These are phyloP conservation scores for Claviceps monticola DNA, from an alignment of 2,329 filamentous ascomycete genomes.

Conservation along the genomic window DNA sequence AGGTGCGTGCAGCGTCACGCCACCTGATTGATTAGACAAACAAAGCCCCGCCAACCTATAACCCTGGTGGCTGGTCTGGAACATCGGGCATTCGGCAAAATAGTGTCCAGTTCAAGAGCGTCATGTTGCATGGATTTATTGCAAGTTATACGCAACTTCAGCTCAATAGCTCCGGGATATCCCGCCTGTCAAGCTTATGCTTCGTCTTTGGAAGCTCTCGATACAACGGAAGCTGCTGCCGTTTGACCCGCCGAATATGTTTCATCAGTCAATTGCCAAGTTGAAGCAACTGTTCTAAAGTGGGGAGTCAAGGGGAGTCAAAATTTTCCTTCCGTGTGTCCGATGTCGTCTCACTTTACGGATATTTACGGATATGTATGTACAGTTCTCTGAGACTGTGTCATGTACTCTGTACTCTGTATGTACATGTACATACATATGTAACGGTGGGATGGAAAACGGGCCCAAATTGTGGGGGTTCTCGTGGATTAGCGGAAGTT, in stretches of 20 bases:
- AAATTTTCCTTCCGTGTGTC: not conserved
- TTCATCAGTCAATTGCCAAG: not conserved
- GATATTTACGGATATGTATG: too few relatives aligned
- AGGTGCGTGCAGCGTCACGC: not conserved
- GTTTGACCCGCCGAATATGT: not conserved
- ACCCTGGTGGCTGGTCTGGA: not conserved
- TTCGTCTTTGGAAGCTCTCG: not conserved
- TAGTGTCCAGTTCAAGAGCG: not conserved
- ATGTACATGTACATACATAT: too few relatives aligned
- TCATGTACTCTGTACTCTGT: too few relatives aligned
- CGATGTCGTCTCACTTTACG: not conserved
- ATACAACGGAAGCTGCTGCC: not conserved
- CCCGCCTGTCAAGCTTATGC: too few relatives aligned
- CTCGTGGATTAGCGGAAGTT: too few relatives aligned
- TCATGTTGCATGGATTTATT: too few relatives aligned
- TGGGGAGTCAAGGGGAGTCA: not conserved
- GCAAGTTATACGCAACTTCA: too few relatives aligned
- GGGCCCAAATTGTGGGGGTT: too few relatives aligned
- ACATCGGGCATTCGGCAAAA: not conserved
- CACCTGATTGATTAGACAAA: slow-evolving; percentile 5
- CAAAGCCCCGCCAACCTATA: not conserved
- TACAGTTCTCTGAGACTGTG: too few relatives aligned
- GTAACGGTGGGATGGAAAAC: too few relatives aligned
- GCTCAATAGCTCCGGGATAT: too few relatives aligned
- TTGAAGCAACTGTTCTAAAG: too few relatives aligned